These are phyloP conservation scores for Leishmania gerbilli DNA, from an alignment of 208 protist genomes.

Conservation along the genomic window DNA sequence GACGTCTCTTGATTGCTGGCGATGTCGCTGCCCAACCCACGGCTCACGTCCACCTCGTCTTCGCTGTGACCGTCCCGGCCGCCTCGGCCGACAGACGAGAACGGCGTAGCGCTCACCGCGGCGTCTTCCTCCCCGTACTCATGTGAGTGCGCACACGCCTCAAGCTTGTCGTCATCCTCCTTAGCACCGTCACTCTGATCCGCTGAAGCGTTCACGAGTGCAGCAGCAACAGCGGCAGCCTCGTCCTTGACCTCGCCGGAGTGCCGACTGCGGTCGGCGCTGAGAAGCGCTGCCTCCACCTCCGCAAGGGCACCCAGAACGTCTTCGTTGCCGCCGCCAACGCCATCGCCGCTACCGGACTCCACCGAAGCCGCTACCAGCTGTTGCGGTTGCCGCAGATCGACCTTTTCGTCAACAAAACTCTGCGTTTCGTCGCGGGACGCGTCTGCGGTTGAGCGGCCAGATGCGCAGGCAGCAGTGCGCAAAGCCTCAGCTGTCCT, in stretches of 20 bases:
- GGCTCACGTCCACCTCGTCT: not conserved
- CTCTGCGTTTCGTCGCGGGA: too few species aligned
- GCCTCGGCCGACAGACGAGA: not conserved
- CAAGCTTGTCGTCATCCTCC: not conserved
- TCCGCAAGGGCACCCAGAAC: not conserved
- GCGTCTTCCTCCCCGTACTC: not conserved
- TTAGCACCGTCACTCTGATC: not conserved
- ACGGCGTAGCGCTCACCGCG: not conserved
- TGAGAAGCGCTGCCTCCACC: not conserved
- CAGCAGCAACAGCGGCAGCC: not conserved
- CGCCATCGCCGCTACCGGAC: not conserved
- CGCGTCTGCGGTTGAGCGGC: not conserved
- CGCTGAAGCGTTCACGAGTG: not conserved
- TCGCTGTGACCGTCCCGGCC: not conserved
- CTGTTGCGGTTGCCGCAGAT: not conserved
- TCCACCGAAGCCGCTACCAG: not conserved
- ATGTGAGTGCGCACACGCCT: not conserved
- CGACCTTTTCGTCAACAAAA: not conserved
- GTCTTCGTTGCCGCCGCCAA: not conserved
- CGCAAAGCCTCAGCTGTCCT: not conserved
- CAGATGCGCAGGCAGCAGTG: too few species aligned
- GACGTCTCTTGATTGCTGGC: not conserved
- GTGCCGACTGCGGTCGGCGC: not conserved
- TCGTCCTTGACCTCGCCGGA: not conserved
- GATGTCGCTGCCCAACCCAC: not conserved